A percentile compares a stretch with the other conserved stretches of the same genome.
phyloP scores from a whole-genome alignment of 2,329 filamentous ascomycete species.

The Aspergillus brasiliensis region DNA sequence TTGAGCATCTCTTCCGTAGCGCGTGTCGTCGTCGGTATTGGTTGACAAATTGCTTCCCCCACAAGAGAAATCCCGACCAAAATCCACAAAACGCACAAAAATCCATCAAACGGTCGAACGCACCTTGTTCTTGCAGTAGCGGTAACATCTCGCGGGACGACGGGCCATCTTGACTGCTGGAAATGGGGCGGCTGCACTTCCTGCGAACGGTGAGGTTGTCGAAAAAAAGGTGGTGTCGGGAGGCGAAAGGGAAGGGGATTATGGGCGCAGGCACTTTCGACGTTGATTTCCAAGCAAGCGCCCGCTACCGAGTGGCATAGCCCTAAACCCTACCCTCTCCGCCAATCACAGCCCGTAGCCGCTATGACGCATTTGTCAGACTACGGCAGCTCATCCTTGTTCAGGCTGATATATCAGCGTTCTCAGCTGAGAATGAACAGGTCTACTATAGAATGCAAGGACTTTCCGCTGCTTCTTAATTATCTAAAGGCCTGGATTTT shows the following conservation, averaged over 20 bases:
- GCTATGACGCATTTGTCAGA: conserved; percentile 28
- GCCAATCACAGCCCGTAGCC: conserved; percentile 26
- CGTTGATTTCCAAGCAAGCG: conserved; percentile 48
- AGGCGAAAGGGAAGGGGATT: conserved; percentile 35
- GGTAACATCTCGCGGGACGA: conserved; percentile 98
- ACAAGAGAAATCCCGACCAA: conserved; percentile 33
- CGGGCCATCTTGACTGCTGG: conserved; percentile 89
- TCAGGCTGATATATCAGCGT: neutral
- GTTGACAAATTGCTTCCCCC: conserved; percentile 19
- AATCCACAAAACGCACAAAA: conserved; percentile 31
- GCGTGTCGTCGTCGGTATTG: neutral
- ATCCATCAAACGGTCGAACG: conserved; percentile 40
- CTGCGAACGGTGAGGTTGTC: conserved; percentile 48
- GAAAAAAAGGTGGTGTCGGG: conserved; percentile 39
- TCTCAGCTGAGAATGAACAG: neutral
- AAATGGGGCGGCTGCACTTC: conserved; percentile 51
- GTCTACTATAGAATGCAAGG: neutral
- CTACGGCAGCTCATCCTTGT: conserved; percentile 13
- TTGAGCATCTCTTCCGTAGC: neutral
- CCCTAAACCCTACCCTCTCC: conserved; percentile 45
- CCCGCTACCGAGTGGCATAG: conserved; percentile 44
- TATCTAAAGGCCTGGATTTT: neutral
- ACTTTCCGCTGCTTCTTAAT: neutral
- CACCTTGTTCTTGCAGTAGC: conserved; percentile 99
- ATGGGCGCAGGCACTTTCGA: conserved; percentile 30